A percentile compares a stretch with the other conserved stretches of the same genome.
Evolutionary conservation across 176 grass and related monocot genomes (phyloP).

Genomic region (Oropetium thomaeum): DNA sequence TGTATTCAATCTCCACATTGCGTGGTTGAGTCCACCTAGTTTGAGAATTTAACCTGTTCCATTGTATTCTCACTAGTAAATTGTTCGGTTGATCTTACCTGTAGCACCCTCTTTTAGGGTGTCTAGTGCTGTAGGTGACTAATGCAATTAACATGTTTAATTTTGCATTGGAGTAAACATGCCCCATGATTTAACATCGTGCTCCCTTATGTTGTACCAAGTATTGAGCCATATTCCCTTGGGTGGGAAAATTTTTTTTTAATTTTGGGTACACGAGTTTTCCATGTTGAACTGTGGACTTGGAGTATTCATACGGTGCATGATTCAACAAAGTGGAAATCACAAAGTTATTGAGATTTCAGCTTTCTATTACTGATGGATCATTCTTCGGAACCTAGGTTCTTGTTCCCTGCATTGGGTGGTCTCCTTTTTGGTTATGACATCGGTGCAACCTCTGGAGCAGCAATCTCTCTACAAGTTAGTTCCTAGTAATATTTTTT

Average conservation of each 20-base stretch:
- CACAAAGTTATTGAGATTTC: background rate
- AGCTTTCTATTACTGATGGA: constrained; percentile 8
- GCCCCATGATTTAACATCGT: background rate
- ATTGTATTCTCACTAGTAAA: background rate
- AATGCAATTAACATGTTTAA: background rate
- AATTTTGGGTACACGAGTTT: too few species aligned
- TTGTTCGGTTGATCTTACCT: background rate
- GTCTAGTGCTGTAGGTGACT: background rate
- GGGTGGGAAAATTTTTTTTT: too few species aligned
- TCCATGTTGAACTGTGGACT: constrained; percentile 9
- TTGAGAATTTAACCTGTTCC: background rate
- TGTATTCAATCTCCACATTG: constrained; percentile 8
- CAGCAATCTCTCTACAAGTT: constrained; percentile 78
- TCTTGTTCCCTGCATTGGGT: constrained; percentile 87
- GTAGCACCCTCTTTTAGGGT: background rate
- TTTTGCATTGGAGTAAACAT: background rate
- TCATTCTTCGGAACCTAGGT: constrained; percentile 56
- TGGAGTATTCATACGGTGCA: background rate
- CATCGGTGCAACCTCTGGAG: constrained; percentile 89
- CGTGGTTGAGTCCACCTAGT: background rate
- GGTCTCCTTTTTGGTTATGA: constrained; percentile 96
- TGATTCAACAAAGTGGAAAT: background rate
- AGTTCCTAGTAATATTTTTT: constrained; percentile 24
- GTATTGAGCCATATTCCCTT: background rate
- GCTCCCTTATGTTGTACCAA: background rate